Base-by-base conservation (phyloP, 1,284 basidiomycete species). In the Peniophora sp. region DNA sequence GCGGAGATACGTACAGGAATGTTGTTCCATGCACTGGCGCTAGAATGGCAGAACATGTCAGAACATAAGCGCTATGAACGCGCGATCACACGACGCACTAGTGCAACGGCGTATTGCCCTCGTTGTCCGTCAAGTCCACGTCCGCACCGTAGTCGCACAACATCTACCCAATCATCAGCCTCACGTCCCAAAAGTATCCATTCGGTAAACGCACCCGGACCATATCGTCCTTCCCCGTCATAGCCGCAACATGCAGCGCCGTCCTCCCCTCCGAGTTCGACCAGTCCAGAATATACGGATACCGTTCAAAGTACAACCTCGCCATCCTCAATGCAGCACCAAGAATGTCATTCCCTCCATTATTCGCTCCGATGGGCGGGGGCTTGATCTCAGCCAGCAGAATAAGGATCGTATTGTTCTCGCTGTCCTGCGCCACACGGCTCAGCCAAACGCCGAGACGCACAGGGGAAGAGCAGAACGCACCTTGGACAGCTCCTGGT, bases 31-130 rank as follows among this genome's bases (percentile, higher is more conserved):
- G 88, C 79, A 59, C 88, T 90, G 15, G 89, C 90, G 65, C 88
- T 92, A 58, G 37, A 45, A n/a, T n/a, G 50, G 48, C 49, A 50
- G 35, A 39, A 48, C 58, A 47, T 59, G 48, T 17, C 44, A 45
- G 17, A 39, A 53, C n/a, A 36, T 10, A n/a, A 14, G 42, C 34
- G 50, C 17, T 12, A 11, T 42, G n/a, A 17, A 15, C 18, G 35
- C 36, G 17, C 32, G 45, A 27, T 48, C 12, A 44, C 34, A 41
- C 18, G 24, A 73, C 87, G 68, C 63, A 93, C 90, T 93, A 94
- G 65, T 98, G 95, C 49, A 97, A 69, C 14, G 95, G 85, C 1
- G 92, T 91, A 62, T 97, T 96, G 27, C 95, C 95, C 65, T 88
- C 82, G 52, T 92, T 80, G 69, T 97, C 94, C 9, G 92, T 76